Conservation (phyloP, 169 alveolate genomes). For the Pseudocohnilembus persalinus region DNA sequence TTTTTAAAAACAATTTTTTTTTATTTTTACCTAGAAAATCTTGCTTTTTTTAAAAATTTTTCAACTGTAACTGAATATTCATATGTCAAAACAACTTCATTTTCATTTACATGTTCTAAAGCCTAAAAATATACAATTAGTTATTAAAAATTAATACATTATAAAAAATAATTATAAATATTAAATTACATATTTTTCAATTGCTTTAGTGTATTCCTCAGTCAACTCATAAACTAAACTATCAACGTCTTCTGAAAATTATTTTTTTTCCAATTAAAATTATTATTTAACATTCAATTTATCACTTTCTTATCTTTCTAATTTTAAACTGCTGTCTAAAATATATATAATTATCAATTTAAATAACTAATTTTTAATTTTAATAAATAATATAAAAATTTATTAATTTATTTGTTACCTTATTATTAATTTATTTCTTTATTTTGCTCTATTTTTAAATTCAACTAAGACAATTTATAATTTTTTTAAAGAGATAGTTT, state of each 20-base stretch:
- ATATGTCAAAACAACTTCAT: constrained; percentile 64
- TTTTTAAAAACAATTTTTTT: neutral
- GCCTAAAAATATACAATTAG: constrained; percentile 23
- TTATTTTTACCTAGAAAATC: constrained; percentile 19
- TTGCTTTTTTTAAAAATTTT: constrained; percentile 50
- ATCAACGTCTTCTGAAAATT: constrained; percentile 1
- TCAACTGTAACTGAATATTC: constrained; percentile 53
- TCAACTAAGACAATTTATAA: constrained; percentile 5
- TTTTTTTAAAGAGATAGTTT: neutral
- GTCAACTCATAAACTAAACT: constrained; percentile 5
- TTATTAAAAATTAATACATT: neutral
- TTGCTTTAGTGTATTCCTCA: constrained; percentile 12
- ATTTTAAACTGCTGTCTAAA: no score
- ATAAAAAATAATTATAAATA: neutral
- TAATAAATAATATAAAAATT: no score
- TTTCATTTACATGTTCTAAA: constrained; percentile 47
- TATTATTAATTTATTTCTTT: neutral
- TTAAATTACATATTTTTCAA: constrained; percentile 9
- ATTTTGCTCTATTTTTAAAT: constrained; percentile 7
- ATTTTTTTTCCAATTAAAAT: constrained; percentile 1
- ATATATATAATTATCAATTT: no score
- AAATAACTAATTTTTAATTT: no score
- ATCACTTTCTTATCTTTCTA: no score
- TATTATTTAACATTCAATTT: no score
- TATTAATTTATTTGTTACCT: constrained; percentile 1